These are phyloP conservation scores for Aethionema arabicum DNA, from an alignment of 345 rosid species.

Conservation along the genomic window DNA sequence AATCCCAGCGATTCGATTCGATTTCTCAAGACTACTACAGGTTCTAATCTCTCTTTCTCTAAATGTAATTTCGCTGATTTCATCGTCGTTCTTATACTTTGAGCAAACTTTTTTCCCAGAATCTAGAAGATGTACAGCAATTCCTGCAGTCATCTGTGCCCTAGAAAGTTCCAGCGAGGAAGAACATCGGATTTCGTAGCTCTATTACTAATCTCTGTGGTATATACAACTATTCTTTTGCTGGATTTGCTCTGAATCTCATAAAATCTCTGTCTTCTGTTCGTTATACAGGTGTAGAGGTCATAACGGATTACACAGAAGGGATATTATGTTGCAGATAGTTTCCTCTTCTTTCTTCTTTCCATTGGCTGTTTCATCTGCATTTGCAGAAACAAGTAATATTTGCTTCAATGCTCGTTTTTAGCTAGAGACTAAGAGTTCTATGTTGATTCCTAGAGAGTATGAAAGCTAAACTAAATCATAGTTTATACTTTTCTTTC, in stretches of 20 bases:
- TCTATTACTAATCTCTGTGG: background rate
- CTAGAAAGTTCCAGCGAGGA: conserved; percentile 18
- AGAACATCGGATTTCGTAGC: conserved; percentile 18
- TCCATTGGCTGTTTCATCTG: conserved; percentile 42
- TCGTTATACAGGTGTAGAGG: conserved; percentile 17
- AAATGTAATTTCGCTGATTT: conserved; percentile 1
- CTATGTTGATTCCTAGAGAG: conserved; percentile 18
- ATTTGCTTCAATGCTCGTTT: background rate
- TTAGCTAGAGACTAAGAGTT: background rate
- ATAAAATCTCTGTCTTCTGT: conserved; percentile 14
- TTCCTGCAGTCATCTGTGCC: conserved; percentile 28
- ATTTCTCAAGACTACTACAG: background rate
- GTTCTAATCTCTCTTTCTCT: background rate
- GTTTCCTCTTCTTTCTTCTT: conserved; percentile 48
- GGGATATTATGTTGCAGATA: conserved; percentile 51
- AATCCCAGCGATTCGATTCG: conserved; percentile 33
- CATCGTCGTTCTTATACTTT: conserved; percentile 1
- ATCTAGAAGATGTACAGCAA: conserved; percentile 26
- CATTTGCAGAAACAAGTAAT: conserved; percentile 43
- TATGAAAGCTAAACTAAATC: conserved; percentile 18
- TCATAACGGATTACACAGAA: conserved; percentile 46
- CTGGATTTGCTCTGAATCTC: conserved; percentile 19
- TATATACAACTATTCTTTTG: background rate
- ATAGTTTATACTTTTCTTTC: background rate
- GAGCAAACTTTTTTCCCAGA: conserved; percentile 23